Evolutionary conservation across 73 alveolate genomes (phyloP).

Genomic region (Paramecium octaurelia): DNA sequence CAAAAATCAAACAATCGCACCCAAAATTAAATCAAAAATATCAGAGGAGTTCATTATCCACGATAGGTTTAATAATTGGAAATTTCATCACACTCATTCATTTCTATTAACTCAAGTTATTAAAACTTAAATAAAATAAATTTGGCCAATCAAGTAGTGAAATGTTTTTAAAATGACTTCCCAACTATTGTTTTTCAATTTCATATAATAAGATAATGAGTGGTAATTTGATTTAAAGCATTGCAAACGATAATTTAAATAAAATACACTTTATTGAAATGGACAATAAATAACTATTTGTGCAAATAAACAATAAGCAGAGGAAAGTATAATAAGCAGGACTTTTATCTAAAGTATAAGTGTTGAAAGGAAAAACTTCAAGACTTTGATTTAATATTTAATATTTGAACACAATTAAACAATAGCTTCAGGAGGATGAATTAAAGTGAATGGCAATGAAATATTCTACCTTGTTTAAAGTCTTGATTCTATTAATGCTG

Average conservation of each 20-base stretch:
- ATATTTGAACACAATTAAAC: not conserved
- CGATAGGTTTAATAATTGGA: not conserved
- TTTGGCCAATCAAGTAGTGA: not conserved
- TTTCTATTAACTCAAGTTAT: not conserved
- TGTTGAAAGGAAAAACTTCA: not conserved
- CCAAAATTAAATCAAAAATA: not conserved
- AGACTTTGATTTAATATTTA: not conserved
- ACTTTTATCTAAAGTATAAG: too few species aligned
- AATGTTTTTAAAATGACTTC: not conserved
- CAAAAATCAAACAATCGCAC: not conserved
- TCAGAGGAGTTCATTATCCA: not conserved
- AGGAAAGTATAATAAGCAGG: not conserved
- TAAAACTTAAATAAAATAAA: not conserved
- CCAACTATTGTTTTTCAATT: not conserved
- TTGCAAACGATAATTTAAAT: too few species aligned
- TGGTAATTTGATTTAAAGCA: not conserved
- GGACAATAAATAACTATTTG: not conserved
- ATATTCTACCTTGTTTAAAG: not conserved
- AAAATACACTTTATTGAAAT: too few species aligned
- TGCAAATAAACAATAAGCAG: not conserved
- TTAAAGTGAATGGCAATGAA: not conserved
- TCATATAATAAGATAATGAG: not conserved
- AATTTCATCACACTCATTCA: not conserved
- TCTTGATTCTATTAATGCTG: not conserved
- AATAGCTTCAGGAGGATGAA: not conserved